A percentile compares a stretch with the other conserved stretches of the same genome.
Conservation (phyloP, 164 flowering plant species). For the Stephania cephalantha region DNA sequence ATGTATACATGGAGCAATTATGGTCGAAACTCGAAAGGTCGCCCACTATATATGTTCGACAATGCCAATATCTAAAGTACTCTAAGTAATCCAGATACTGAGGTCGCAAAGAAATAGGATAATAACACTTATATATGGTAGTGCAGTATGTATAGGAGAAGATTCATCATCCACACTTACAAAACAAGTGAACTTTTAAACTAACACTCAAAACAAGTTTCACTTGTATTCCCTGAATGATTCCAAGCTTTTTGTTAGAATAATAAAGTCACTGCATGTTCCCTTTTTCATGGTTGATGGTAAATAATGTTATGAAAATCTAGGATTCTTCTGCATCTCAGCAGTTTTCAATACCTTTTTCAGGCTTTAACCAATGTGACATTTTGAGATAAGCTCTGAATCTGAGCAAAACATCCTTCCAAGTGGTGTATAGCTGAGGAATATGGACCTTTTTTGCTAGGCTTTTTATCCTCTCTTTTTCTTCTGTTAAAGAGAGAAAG, state of each 20-base stretch:
- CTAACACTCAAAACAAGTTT: neutral
- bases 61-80: too few species aligned
- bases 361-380: conserved; percentile 12
- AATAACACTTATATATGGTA: too few species aligned
- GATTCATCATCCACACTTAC: too few species aligned
- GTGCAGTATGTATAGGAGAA: too few species aligned
- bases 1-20: too few species aligned
- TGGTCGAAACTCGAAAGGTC: too few species aligned
- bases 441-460: neutral
- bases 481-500: neutral
- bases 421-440: neutral
- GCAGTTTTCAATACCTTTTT: neutral
- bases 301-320: conserved; percentile 1
- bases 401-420: neutral
- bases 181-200: too few species aligned
- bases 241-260: conserved; percentile 6
- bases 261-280: conserved; percentile 6
- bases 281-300: neutral
- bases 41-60: too few species aligned
- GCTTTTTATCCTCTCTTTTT: neutral
- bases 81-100: too few species aligned
- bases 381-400: neutral
- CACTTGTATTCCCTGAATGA: conserved; percentile 5
- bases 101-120: too few species aligned
- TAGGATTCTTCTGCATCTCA: neutral